phyloP scores from a whole-genome alignment of 2,329 filamentous ascomycete species.

The Colletotrichum magnum region DNA sequence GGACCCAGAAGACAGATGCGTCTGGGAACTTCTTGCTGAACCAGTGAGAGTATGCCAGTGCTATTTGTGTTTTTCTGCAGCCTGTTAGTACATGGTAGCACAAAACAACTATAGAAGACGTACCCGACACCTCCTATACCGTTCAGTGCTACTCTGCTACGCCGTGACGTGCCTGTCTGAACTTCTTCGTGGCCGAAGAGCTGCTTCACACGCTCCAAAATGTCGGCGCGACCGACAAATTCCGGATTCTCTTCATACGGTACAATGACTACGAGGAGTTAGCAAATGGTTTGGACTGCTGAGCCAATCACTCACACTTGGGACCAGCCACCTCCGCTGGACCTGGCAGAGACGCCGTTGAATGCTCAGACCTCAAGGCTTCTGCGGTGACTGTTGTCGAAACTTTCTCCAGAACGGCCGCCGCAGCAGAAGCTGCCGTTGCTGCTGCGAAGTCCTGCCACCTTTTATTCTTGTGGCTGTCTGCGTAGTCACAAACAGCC shows the following conservation, averaged over 20 bases:
- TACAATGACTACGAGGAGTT: background rate
- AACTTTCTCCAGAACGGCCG: too few species aligned
- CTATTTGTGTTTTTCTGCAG: conserved; percentile 52
- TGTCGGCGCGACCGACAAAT: background rate
- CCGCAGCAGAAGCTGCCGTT: conserved; percentile 51
- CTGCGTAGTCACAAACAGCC: conserved; percentile 42
- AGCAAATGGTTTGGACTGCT: background rate
- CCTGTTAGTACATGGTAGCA: too few species aligned
- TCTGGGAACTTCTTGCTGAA: conserved; percentile 41
- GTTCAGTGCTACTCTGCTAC: background rate
- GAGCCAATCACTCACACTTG: background rate
- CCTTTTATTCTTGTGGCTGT: conserved; percentile 27
- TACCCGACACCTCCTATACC: conserved; percentile 26
- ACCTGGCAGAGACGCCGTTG: too few species aligned
- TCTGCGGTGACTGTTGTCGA: too few species aligned
- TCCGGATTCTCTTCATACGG: background rate
- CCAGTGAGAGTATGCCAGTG: conserved; percentile 47
- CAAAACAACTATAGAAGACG: fast-evolving
- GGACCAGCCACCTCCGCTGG: too few species aligned
- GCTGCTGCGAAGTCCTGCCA: conserved; percentile 36
- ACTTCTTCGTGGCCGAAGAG: background rate
- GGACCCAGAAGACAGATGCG: conserved; percentile 52
- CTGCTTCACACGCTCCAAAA: background rate
- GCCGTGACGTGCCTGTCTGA: background rate
- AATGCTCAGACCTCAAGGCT: too few species aligned